Base-by-base conservation (phyloP, 768 basidiomycete species). In the Neoboletus magnificus region DNA sequence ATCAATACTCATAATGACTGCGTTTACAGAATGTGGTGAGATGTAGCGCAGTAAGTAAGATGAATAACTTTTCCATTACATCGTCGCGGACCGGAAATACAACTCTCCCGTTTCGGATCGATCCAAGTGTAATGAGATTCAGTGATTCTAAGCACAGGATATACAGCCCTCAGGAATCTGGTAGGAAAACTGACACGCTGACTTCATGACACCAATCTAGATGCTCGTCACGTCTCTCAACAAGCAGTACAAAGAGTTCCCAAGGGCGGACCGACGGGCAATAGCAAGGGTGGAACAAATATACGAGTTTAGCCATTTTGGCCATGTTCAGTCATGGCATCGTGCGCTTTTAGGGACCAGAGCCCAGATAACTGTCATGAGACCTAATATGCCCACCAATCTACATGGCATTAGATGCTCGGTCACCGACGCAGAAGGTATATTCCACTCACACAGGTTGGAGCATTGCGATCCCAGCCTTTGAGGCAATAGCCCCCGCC, bases 11-110 rank as follows among this genome's bases (percentile, higher is more conserved):
- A n/a, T 40, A 13, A 39, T 42, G 27, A 67, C 35, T 27, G 20
- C 15, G 39, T 45, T 41, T 10, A 18, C 52, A 84, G 82, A 83
- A 64, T 83, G 82, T 49, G 82, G 82, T 22, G 82, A 84, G 67
- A 83, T 83, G 81, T 84, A 76, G 67, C 18, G 27, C 22, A 23
- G 44, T 41, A 51, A 33, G 35, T n/a, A 33, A 27, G 25, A 25
- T 10, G 18, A 23, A 39, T 25, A 40, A 33, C 29, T 13, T 20
- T 33, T 54, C 4, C n/a, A 9, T 42, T 15, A 22, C 11, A 20
- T 53, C 20, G 23, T 47, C 35, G 4, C 44, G 40, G 25, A 27
- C 11, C 7, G 12, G 46, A 27, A 57, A 45, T 49, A 15, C 23
- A n/a, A 36, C 2, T 2, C 23, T 16, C 18, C 12, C 25, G 9